phyloP scores from a whole-genome alignment of 192 early-diverging fungal species.

The Coemansia sp. region DNA sequence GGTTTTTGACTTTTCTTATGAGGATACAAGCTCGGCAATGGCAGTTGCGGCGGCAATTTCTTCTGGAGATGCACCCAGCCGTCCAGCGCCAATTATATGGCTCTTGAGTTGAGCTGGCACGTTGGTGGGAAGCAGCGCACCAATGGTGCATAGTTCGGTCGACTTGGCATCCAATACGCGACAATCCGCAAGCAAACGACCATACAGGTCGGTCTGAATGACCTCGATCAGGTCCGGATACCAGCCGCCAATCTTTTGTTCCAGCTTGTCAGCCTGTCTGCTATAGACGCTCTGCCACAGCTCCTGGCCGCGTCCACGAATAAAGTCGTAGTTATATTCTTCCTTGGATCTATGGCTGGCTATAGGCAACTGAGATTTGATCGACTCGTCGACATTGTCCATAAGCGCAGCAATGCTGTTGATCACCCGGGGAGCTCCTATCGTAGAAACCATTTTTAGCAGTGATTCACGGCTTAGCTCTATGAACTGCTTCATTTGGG shows the following conservation, averaged over 20 bases:
- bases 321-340: constrained; percentile 17
- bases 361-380: constrained; percentile 12
- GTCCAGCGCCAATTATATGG: constrained; percentile 28
- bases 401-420: constrained; percentile 27
- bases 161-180: constrained; percentile 20
- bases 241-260: constrained; percentile 27
- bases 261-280: constrained; percentile 29
- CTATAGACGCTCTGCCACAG: constrained; percentile 38
- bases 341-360: constrained; percentile 5
- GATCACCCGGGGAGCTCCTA: constrained; percentile 22
- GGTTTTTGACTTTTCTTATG: too few species aligned
- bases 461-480: constrained; percentile 15
- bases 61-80: constrained; percentile 17
- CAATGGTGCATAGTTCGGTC: constrained; percentile 40
- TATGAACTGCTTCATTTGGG: constrained; percentile 4
- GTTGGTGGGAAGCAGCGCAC: constrained; percentile 24
- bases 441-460: constrained; percentile 18
- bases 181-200: constrained; percentile 34
- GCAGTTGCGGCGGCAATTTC: constrained; percentile 26
- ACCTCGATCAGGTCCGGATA: constrained; percentile 40
- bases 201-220: constrained; percentile 43
- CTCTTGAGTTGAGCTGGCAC: constrained; percentile 45
- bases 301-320: constrained; percentile 17
- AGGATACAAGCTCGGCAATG: constrained; percentile 7
- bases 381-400: constrained; percentile 7